phyloP scores from a whole-genome alignment of 2,329 filamentous ascomycete genomes.

The Fusarium equiseti region DNA sequence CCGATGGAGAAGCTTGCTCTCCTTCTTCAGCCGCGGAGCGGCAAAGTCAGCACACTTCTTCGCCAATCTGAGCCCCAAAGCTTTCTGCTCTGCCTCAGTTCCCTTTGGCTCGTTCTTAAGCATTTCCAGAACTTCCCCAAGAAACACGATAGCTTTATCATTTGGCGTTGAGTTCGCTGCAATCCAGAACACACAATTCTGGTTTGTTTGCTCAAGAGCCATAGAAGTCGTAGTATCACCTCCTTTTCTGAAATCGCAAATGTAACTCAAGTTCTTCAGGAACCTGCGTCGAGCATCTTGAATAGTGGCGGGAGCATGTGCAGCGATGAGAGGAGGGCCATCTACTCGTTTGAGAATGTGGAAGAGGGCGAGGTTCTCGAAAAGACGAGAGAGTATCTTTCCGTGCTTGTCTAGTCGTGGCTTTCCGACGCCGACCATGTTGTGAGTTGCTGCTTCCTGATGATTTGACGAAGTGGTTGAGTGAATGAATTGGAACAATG shows the following conservation, averaged over 20 bases:
- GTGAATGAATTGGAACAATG: background rate
- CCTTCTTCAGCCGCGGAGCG: constrained; percentile 39
- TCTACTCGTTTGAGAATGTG: constrained; percentile 19
- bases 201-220: constrained; percentile 52
- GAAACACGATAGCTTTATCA: constrained; percentile 48
- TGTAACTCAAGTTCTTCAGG: constrained; percentile 56
- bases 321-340: constrained; percentile 25
- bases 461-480: background rate
- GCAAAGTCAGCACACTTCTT: constrained; percentile 39
- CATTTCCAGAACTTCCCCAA: constrained; percentile 44
- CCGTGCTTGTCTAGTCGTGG: constrained; percentile 31
- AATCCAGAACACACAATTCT: constrained; percentile 58
- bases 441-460: background rate
- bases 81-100: background rate
- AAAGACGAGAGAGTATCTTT: constrained; percentile 37
- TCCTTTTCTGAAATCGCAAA: constrained; percentile 62
- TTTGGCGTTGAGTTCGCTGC: constrained; percentile 53
- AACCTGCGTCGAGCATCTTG: constrained; percentile 46
- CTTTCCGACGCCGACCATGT: constrained; percentile 24
- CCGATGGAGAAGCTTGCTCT: constrained; percentile 33
- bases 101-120: constrained; percentile 2
- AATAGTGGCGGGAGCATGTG: background rate
- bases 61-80: background rate
- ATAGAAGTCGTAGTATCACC: constrained; percentile 60
- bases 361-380: constrained; percentile 40